A percentile compares a stretch with the other conserved stretches of the same genome.
phyloP scores from a whole-genome alignment of 345 rosid genomes.

The Nasturtium officinale region DNA sequence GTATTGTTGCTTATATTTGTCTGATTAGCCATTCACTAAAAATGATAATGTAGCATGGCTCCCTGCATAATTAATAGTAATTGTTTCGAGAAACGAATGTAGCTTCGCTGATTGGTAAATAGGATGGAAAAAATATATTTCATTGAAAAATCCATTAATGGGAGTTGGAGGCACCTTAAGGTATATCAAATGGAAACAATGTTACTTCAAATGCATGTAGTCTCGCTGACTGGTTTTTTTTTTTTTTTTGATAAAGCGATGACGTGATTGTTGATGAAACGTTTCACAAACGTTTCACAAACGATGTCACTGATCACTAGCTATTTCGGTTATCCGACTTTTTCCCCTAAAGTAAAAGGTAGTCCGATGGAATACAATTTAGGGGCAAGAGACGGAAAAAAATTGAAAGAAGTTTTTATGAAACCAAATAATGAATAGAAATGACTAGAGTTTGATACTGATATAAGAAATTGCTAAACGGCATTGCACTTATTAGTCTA shows the following conservation, averaged over 20 bases:
- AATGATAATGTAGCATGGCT: not conserved
- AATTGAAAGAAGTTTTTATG: not conserved
- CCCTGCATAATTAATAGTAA: no score
- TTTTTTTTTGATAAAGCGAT: not conserved
- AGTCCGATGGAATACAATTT: not conserved
- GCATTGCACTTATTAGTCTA: not conserved
- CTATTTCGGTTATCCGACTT: not conserved
- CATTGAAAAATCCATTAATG: not conserved
- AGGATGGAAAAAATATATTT: not conserved
- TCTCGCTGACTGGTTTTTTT: not conserved
- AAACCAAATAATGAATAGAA: not conserved
- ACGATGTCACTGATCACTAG: not conserved
- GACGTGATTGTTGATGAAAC: not conserved
- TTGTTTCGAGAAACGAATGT: not conserved
- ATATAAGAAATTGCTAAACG: not conserved
- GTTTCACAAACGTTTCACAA: conserved; percentile 1
- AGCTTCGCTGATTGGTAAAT: not conserved
- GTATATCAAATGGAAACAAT: not conserved
- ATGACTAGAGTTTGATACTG: no score
- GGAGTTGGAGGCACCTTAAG: conserved; percentile 1
- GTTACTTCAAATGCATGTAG: not conserved
- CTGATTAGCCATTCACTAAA: not conserved
- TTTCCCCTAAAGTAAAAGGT: not conserved
- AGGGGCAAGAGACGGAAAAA: not conserved
- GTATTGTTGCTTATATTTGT: not conserved